A percentile compares a stretch with the other conserved stretches of the same genome.
Conservation (phyloP, 192 early-diverging fungal genomes). For the Entophlyctis luteolus region DNA sequence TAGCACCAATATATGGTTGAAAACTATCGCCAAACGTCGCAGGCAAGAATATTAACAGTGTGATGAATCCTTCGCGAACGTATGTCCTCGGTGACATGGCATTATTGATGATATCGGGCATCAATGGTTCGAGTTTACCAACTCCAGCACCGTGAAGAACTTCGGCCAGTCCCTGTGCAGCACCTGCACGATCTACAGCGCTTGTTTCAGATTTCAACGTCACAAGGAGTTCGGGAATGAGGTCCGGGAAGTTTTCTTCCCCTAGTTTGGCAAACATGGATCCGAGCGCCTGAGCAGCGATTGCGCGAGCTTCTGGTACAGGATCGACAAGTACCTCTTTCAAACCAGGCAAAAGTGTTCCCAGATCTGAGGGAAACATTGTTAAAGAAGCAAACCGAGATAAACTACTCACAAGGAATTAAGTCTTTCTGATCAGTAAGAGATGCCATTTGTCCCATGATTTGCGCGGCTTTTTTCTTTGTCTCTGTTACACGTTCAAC, state of each 20-base stretch:
- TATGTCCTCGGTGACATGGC: constrained; percentile 65
- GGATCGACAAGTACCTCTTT: constrained; percentile 92
- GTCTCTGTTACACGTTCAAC: constrained; percentile 80
- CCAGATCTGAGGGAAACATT: constrained; percentile 59
- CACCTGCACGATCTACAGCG: constrained; percentile 90
- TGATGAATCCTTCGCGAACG: constrained; percentile 96
- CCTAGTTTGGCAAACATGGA: constrained; percentile 87
- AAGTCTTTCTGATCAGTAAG: constrained; percentile 90
- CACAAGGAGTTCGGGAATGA: constrained; percentile 79
- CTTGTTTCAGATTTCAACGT: constrained; percentile 87
- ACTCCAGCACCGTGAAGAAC: constrained; percentile 86
- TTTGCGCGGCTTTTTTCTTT: constrained; percentile 95
- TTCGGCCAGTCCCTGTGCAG: constrained; percentile 95
- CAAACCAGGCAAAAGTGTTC: constrained; percentile 75
- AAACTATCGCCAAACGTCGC: constrained; percentile 91
- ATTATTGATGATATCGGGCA: constrained; percentile 87
- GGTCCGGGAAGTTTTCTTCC: constrained; percentile 86
- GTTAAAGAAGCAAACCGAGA: neutral
- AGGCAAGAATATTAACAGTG: constrained; percentile 90
- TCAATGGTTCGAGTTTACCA: constrained; percentile 74
- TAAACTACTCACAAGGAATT: constrained; percentile 50
- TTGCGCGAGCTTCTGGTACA: constrained; percentile 92
- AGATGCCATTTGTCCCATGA: constrained; percentile 96
- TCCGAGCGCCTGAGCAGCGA: constrained; percentile 88
- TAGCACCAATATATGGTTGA: constrained; percentile 80